Percentiles rank a stretch among this genome's conserved stretches.
phyloP scores from a whole-genome alignment of 306 rosid species.

The Citrullus mucosospermus region DNA sequence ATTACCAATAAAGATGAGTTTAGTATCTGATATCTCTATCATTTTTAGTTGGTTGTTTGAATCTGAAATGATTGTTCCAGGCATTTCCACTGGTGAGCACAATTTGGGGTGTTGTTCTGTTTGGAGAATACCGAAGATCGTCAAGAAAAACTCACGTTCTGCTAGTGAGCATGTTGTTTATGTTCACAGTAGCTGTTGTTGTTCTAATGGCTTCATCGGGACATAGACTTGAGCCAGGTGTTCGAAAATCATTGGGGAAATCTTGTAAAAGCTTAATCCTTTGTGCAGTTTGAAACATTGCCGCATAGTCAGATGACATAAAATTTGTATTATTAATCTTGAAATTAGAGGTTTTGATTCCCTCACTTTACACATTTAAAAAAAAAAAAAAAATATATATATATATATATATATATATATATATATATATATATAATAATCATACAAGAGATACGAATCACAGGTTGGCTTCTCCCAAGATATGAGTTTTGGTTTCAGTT shows the following conservation, averaged over 20 bases:
- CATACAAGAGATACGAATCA: too few relatives aligned
- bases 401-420: too few relatives aligned
- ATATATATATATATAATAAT: too few relatives aligned
- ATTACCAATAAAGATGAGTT: not conserved
- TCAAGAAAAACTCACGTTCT: slow-evolving; percentile 54
- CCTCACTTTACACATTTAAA: too few relatives aligned
- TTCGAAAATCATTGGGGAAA: not conserved
- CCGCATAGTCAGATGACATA: too few relatives aligned
- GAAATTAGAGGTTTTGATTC: too few relatives aligned
- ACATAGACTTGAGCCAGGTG: slow-evolving; percentile 40
- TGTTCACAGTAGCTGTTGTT: slow-evolving; percentile 66
- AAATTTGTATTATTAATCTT: too few relatives aligned
- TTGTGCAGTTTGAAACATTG: not conserved
- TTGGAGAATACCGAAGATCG: slow-evolving; percentile 76
- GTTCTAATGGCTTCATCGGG: slow-evolving; percentile 78
- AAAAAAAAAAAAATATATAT: too few relatives aligned
- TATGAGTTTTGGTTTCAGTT: too few relatives aligned
- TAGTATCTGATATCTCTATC: not conserved
- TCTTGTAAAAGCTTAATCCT: not conserved
- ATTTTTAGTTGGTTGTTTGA: not conserved
- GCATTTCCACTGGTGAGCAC: slow-evolving; percentile 95
- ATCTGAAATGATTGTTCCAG: slow-evolving; percentile 21
- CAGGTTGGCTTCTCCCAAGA: too few relatives aligned
- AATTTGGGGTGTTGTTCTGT: slow-evolving; percentile 66
- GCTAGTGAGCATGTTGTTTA: slow-evolving; percentile 50